phyloP scores from a whole-genome alignment of 441 rosid genomes.

The Biscutella laevigata region DNA sequence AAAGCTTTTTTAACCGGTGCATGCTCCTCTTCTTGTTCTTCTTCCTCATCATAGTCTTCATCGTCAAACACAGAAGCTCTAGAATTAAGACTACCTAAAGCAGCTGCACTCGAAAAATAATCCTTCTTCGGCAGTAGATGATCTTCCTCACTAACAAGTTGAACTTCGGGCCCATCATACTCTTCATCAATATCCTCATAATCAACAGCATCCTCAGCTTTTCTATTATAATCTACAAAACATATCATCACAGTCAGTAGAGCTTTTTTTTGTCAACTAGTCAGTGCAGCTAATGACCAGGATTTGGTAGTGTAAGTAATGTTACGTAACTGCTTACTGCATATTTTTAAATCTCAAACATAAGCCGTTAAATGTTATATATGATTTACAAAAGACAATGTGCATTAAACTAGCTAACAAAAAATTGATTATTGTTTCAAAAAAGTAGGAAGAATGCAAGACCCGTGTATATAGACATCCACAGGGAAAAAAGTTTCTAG shows the following conservation, averaged over 20 bases:
- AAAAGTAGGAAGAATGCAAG: conserved; percentile 6
- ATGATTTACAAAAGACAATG: neutral
- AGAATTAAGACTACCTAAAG: conserved; percentile 38
- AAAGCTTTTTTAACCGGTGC: conserved; percentile 32
- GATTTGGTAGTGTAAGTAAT: conserved; percentile 3
- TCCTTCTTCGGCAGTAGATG: conserved; percentile 67
- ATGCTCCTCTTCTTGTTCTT: conserved; percentile 49
- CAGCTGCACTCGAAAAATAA: conserved; percentile 48
- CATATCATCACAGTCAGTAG: conserved; percentile 18
- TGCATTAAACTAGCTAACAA: neutral
- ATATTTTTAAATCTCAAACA: neutral
- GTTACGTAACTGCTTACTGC: conserved; percentile 10
- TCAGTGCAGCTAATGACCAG: conserved; percentile 12
- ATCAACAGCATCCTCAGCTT: conserved; percentile 94
- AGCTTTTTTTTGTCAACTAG: too few relatives aligned
- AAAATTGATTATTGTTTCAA: neutral
- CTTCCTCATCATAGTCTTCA: conserved; percentile 95
- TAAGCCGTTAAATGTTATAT: neutral
- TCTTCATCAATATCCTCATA: conserved; percentile 94
- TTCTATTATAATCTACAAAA: conserved; percentile 70
- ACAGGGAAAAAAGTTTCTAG: neutral
- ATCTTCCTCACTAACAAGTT: conserved; percentile 75
- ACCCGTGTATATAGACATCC: neutral
- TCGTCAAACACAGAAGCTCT: conserved; percentile 65
- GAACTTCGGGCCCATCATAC: conserved; percentile 90